Base-by-base conservation (phyloP, 208 protist species). In the Tritrichomonas foetus region DNA sequence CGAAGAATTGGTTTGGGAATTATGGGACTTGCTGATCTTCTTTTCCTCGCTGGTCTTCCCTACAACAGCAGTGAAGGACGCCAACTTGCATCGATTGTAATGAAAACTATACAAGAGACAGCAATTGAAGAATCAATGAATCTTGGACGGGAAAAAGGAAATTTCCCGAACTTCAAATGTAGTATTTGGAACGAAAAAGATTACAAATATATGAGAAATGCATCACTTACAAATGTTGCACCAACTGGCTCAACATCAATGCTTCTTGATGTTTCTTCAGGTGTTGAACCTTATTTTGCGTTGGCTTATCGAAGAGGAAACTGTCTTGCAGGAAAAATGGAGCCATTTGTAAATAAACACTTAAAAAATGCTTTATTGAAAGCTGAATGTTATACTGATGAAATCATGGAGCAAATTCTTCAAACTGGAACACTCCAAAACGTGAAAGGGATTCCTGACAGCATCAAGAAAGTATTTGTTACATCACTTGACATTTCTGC, bases 341-440 rank as follows among this genome's bases (percentile, higher is more conserved):
- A 78, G 33, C 69, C 69, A 78, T 78, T 78, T 36, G 69, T 78
- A 14, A 78, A 78, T 36, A 78, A 78, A 36, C 69, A 78, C 16
- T 78, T 78, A 36, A 22, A 78, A 36, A 78, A 78, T 14, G 69
- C 69, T 47, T 36, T 78, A 14, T 14, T 47, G 16, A 36, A 78
- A 22, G 20, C 13, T 36, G 33, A 36, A 3, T 78, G 69, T 36
- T 78, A 41, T 36, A 47, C 69, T 41, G 33, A 78, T 14, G 69
- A 78, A 36, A 44, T 78, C n/a, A 78, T 78, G 69, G 69, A 78
- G 2, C 22, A 78, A 36, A 78, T 78, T 36, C 36, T 78, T 41
- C 30, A 78, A 36, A 78, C 69, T 47, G 69, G 69, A 0, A 78
- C 69, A 78, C 33, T 78, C 22, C 3, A 11, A 3, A 78, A 78